Base-by-base conservation (phyloP, 345 rosid species). In the Lepidium africanum region DNA sequence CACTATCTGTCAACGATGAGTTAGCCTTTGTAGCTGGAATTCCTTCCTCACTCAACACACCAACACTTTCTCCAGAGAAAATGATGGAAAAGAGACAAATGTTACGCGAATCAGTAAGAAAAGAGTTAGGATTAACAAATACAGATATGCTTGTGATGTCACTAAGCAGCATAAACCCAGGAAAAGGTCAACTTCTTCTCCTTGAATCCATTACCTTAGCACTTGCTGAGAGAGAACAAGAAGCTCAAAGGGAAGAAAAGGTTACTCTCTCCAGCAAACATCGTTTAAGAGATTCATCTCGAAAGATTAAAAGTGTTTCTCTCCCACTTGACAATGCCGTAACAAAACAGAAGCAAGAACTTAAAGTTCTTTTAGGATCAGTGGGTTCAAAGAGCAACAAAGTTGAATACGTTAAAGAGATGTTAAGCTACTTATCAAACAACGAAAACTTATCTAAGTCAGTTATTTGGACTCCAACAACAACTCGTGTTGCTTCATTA, bases 331-430 rank as follows among this genome's bases (percentile, higher is more conserved):
- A 59, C 46, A 72, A 46, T 47, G 50, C 3, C 2, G 43, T 1
- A 10, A 57, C n/a, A 42, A 81, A 72, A 64, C 71, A 66, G 62
- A 75, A 75, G 64, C 86, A 77, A 59, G 55, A 70, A 37, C 84
- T 86, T 48, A 93, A 88, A 79, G 48, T 86, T 78, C 96, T 93
- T 59, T 76, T 93, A 52, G 98, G 98, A 56, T 93, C 98, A 54
- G 96, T 93, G 51, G 98, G 98, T 69, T 93, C 97, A 17, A 93
- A 93, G 80, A 93, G 98, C 83, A 93, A 93, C 76, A 93, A 93
- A 79, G 78, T 86, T 51, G 86, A 66, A 43, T 93, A 86, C 37
- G 84, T 93, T 64, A 80, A 90, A 73, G 98, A 85, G 72, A 82
- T 85, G 36, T 62, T 88, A 63, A 75, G 78, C 25, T 80, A 79